Conservation (phyloP, 2,329 filamentous ascomycete species). For the Aquanectria penicillioides region DNA sequence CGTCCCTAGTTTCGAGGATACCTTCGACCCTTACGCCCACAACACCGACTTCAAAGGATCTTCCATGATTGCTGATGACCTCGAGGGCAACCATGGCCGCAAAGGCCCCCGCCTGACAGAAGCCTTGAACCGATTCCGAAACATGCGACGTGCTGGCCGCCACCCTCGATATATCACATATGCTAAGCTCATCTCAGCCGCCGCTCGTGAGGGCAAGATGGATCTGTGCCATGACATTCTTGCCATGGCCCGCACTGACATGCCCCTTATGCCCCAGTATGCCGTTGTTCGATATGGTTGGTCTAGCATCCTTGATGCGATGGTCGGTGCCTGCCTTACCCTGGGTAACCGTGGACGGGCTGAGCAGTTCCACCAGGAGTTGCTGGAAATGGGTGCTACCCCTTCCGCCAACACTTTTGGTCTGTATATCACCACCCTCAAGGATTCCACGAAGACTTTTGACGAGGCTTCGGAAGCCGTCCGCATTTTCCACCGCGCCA, state of each 20-base stretch:
- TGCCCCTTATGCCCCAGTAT: constrained; percentile 86
- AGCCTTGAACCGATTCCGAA: constrained; percentile 84
- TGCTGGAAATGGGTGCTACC: constrained; percentile 88
- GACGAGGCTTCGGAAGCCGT: constrained; percentile 97
- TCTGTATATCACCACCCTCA: constrained; percentile 98
- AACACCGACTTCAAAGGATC: constrained; percentile 95
- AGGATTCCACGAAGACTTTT: constrained; percentile 96
- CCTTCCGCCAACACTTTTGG: constrained; percentile 98
- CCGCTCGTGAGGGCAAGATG: constrained; percentile 85
- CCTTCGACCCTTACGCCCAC: constrained; percentile 89
- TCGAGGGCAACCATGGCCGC: constrained; percentile 82
- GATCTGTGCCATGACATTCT: constrained; percentile 87
- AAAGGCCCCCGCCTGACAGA: constrained; percentile 80
- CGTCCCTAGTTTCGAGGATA: constrained; percentile 77
- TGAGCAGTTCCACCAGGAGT: constrained; percentile 88
- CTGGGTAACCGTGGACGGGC: constrained; percentile 83
- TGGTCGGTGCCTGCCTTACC: constrained; percentile 91
- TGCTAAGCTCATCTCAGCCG: constrained; percentile 91
- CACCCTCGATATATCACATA: constrained; percentile 97
- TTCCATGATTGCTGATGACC: constrained; percentile 85
- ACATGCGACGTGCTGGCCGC: constrained; percentile 90
- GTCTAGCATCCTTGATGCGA: constrained; percentile 95
- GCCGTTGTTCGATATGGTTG: constrained; percentile 92
- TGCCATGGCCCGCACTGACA: constrained; percentile 87
- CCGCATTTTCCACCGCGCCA: constrained; percentile 95